Conservation (phyloP, 352 stramenopile genomes). For the Sclerospora graminicola region DNA sequence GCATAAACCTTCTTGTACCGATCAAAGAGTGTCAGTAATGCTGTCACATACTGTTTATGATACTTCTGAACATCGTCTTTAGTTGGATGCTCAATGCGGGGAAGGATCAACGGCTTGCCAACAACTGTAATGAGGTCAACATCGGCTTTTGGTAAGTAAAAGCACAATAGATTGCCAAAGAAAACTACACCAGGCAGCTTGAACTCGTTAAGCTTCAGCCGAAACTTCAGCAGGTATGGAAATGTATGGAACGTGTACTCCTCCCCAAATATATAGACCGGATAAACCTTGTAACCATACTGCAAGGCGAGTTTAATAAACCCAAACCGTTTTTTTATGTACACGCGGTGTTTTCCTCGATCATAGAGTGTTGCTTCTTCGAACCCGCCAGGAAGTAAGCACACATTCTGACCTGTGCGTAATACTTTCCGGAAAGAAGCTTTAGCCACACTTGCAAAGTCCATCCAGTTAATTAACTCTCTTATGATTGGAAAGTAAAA, state of each 20-base stretch:
- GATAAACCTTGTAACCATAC: constrained; percentile 78
- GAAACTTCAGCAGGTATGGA: constrained; percentile 60
- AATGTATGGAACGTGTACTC: constrained; percentile 81
- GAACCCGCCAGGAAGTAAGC: constrained; percentile 87
- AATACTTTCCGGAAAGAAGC: constrained; percentile 42
- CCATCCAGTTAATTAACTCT: constrained; percentile 61
- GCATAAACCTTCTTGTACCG: constrained; percentile 79
- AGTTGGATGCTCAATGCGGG: constrained; percentile 78
- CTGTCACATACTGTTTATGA: constrained; percentile 81
- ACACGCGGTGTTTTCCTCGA: constrained; percentile 80
- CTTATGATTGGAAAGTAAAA: constrained; percentile 63
- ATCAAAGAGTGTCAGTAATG: constrained; percentile 82
- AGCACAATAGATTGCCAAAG: constrained; percentile 60
- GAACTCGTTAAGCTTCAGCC: constrained; percentile 73
- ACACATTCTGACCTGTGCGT: constrained; percentile 46
- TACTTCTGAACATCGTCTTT: constrained; percentile 82
- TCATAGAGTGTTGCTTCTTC: constrained; percentile 89
- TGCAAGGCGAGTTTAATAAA: constrained; percentile 92
- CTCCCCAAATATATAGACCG: constrained; percentile 91
- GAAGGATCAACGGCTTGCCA: constrained; percentile 76
- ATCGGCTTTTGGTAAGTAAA: constrained; percentile 70
- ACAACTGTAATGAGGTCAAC: constrained; percentile 85
- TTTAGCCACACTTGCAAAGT: constrained; percentile 45
- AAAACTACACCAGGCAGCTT: constrained; percentile 80
- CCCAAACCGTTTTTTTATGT: constrained; percentile 83